phyloP scores from a whole-genome alignment of 352 stramenopile genomes.

The Peronospora farinosa region DNA sequence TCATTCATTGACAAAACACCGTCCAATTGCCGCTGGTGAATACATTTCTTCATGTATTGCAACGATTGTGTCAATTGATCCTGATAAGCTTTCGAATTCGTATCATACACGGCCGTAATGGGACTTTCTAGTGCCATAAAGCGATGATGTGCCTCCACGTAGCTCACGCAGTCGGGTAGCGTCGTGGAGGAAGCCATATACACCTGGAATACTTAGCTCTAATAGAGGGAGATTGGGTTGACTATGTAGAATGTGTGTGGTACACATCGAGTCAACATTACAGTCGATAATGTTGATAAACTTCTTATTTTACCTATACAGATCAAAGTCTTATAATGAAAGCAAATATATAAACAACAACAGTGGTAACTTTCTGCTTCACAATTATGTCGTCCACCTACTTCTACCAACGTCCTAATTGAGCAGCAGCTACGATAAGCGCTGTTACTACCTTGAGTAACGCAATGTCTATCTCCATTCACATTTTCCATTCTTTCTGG shows the following conservation, averaged over 20 bases:
- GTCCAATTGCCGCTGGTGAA: slow-evolving; percentile 57
- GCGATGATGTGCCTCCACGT: slow-evolving; percentile 25
- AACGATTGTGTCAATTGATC: slow-evolving; percentile 17
- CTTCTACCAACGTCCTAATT: neutral
- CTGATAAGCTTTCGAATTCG: slow-evolving; percentile 24
- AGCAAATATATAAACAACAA: too few relatives aligned
- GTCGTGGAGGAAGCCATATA: neutral
- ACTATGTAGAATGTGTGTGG: neutral
- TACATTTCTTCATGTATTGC: slow-evolving; percentile 28
- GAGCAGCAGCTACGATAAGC: neutral
- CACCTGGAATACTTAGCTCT: neutral
- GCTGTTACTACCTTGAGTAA: too few relatives aligned
- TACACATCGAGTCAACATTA: neutral
- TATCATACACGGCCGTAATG: slow-evolving; percentile 15
- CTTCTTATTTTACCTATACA: too few relatives aligned
- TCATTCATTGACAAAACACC: slow-evolving; percentile 67
- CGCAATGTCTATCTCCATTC: neutral
- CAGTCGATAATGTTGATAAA: too few relatives aligned
- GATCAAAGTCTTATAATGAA: too few relatives aligned
- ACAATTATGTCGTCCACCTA: too few relatives aligned
- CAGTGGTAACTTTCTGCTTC: too few relatives aligned
- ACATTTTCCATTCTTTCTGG: neutral
- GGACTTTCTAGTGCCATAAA: slow-evolving; percentile 24
- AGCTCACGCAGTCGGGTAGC: slow-evolving; percentile 24
- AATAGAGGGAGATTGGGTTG: neutral